Conservation (phyloP, 768 basidiomycete species). For the Auricularia sp. region DNA sequence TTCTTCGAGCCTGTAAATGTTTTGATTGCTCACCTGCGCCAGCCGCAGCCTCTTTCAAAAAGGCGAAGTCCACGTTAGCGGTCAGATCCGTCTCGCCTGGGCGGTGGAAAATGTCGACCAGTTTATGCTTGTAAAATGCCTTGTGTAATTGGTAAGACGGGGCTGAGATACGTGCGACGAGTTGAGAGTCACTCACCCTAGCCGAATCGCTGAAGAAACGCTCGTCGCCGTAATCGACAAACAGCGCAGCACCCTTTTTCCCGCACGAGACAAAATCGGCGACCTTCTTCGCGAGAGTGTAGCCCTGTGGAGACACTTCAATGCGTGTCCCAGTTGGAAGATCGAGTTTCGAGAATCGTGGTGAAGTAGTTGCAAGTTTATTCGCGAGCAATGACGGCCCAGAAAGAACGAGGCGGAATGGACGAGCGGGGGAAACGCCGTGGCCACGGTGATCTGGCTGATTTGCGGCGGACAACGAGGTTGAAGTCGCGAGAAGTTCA, state of each 20-base stretch:
- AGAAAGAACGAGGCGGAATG: conserved; percentile 53
- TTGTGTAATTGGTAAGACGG: conserved; percentile 20
- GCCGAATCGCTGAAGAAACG: conserved; percentile 63
- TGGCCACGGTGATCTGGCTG: not conserved
- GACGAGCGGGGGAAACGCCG: not conserved
- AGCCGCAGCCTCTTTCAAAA: conserved; percentile 66
- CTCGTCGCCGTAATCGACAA: conserved; percentile 84
- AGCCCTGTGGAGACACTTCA: conserved; percentile 70
- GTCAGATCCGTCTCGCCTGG: conserved; percentile 91
- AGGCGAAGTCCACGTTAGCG: conserved; percentile 93
- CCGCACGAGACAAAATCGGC: conserved; percentile 47
- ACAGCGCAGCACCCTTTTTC: conserved; percentile 43
- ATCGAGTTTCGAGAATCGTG: conserved; percentile 44
- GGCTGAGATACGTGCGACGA: too few species aligned
- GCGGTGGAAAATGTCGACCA: conserved; percentile 72
- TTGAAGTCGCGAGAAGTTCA: not conserved
- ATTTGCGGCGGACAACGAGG: not conserved
- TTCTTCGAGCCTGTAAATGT: not conserved
- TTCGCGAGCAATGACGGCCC: not conserved
- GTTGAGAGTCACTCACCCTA: conserved; percentile 39
- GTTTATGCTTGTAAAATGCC: conserved; percentile 85
- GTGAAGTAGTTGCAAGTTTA: conserved; percentile 33
- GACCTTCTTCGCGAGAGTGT: conserved; percentile 55
- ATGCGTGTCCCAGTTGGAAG: conserved; percentile 62
- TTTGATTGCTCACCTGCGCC: conserved; percentile 43